phyloP scores from a whole-genome alignment of 2,329 filamentous ascomycete species.

The Domatiomyces globalis region DNA sequence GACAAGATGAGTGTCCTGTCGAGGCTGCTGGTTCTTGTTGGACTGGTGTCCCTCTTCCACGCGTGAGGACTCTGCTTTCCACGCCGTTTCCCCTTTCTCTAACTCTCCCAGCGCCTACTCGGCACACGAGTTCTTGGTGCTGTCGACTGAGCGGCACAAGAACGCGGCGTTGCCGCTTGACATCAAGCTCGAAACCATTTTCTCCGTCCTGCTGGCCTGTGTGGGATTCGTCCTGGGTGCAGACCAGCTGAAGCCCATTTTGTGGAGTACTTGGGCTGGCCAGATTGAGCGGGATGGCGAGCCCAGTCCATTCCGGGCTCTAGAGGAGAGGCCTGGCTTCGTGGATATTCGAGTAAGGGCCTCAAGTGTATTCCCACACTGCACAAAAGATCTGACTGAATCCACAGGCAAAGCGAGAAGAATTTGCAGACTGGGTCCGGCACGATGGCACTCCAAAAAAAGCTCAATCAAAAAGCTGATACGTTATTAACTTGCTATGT shows the following conservation, averaged over 20 bases:
- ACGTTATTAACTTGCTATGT: not conserved
- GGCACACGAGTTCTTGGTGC: slow-evolving; percentile 74
- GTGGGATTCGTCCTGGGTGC: slow-evolving; percentile 68
- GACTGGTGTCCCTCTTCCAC: slow-evolving; percentile 67
- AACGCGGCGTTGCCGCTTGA: slow-evolving; percentile 54
- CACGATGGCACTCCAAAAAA: not conserved
- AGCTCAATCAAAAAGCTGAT: not conserved
- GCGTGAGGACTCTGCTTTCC: slow-evolving; percentile 44
- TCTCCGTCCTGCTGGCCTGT: slow-evolving; percentile 67
- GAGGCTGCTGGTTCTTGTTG: slow-evolving; percentile 55
- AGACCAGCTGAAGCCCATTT: slow-evolving; percentile 70
- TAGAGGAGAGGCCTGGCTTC: slow-evolving; percentile 75
- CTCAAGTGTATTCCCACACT: slow-evolving; percentile 19
- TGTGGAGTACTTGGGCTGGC: slow-evolving; percentile 64
- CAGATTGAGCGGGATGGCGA: slow-evolving; percentile 55
- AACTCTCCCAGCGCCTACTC: slow-evolving; percentile 65
- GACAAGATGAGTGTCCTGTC: slow-evolving; percentile 56
- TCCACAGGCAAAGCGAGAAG: slow-evolving; percentile 46
- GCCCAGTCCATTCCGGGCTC: slow-evolving; percentile 63
- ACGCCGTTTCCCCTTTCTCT: slow-evolving; percentile 10
- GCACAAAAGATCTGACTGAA: slow-evolving; percentile 1
- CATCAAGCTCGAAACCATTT: slow-evolving; percentile 72
- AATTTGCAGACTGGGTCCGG: slow-evolving; percentile 58
- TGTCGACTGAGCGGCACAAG: slow-evolving; percentile 30
- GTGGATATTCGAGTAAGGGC: slow-evolving; percentile 60